Base-by-base conservation (phyloP, 495 filamentous ascomycete genomes). In the Staphylotrichum tortipilum region DNA sequence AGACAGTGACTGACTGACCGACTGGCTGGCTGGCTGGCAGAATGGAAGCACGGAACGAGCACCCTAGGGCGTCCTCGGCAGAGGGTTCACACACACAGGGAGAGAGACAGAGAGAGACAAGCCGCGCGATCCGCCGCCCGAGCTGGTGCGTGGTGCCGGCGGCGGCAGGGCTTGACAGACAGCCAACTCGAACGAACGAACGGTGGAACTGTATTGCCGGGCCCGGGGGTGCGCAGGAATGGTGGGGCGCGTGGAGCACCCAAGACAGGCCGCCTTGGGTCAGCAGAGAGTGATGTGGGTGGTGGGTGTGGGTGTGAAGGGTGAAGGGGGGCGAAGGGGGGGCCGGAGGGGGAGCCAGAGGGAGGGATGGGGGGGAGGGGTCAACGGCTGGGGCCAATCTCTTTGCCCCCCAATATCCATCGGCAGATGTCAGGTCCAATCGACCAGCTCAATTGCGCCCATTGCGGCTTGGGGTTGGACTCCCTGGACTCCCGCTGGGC, bases 361-460 rank as follows among this genome's bases (percentile, higher is more conserved):
- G n/a, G n/a, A n/a, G n/a, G n/a, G n/a, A n/a, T 49, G 59, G 52
- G 56, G 52, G 59, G 61, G 56, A 53, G 55, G 49, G 49, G 55
- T n/a, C 24, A 47, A 28, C 43, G 31, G 18, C 34, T 22, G 24
- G 29, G 18, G 28, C 42, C 28, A 14, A 12, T 33, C 17, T 8
- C 26, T 48, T 34, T 23, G 42, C 6, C 30, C 50, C 45, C 33
- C 39, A 53, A 47, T 52, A 36, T 50, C 49, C 46, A 50, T 65
- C 62, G 62, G 62, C 62, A 65, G 60, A 65, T 65, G 62, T 58
- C 38, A 54, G 30, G 47, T 63, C 62, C 62, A 65, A 65, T 65
- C 50, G 59, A 11, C 12, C 54, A 21, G 30, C 50, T 21, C 31
- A 30, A 45, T 38, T 17, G 7, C 41, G 38, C 12, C 33, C 49